Base-by-base conservation (phyloP, 495 filamentous ascomycete species). In the Niebla homalea region DNA sequence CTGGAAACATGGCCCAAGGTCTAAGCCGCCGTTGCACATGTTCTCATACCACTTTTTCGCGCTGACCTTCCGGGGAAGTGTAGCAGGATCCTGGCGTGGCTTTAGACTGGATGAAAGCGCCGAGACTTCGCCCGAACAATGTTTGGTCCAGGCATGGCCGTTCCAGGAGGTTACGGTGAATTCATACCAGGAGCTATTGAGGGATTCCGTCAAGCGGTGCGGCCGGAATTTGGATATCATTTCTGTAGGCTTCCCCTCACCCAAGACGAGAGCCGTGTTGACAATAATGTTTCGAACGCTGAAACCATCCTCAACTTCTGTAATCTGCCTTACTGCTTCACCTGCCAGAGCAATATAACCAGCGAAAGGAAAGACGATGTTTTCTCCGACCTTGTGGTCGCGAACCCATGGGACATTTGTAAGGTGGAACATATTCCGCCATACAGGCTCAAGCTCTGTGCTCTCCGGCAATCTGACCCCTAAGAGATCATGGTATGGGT, bases 341-440 rank as follows among this genome's bases (percentile, higher is more conserved):
- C 3, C 7, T 4, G 7, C 25, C 25, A 26, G 3, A 7, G 61
- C 57, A 16, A 69, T 22, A 52, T 65, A 73, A 2, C 62, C 69
- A 0, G 68, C 58, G 12, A 51, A 53, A 0, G 75, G 76, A 48
- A 75, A 79, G 8, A 76, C 59, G 4, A 70, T 55, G 6, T 66
- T 49, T 0, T 46, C 56, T 8, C 57, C 46, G 5, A 78, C 44
- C 6, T 53, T 52, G 57, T 77, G 74, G 23, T 78, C 74, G 11
- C 49, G 48, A 5, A 78, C 48, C 75, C 75, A 79, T 0, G 67
- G 69, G 4, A 69, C 59, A 26, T 71, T 58, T 2, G 71, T 63
- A 4, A 69, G 45, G 0, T 55, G 52, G 5, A 80, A 26, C 0
- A 73, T 25, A 53, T 74, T 76, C 25, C 75, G 61, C 75, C 76